phyloP scores from a whole-genome alignment of 108 stramenopile genomes.

The Chaetoceros tenuissimus region DNA sequence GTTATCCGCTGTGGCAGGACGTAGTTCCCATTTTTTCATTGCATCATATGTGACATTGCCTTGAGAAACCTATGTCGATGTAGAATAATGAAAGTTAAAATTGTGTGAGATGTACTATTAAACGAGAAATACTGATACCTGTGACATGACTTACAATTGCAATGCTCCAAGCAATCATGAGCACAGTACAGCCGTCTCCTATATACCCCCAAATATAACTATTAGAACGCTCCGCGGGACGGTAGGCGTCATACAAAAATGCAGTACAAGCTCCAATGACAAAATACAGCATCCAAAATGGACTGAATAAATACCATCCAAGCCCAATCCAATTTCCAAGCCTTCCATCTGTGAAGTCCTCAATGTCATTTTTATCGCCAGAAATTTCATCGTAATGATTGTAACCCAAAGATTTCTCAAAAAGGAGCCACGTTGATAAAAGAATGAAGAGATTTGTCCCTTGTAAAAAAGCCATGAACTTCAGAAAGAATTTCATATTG shows the following conservation, averaged over 20 bases:
- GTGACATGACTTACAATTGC: too few relatives aligned
- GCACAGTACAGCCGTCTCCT: slow-evolving; percentile 1
- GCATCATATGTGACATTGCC: background rate
- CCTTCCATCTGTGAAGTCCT: background rate
- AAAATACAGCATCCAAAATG: slow-evolving; percentile 4
- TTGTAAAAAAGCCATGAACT: slow-evolving; percentile 2
- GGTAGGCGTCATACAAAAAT: slow-evolving; percentile 1
- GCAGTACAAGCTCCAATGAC: slow-evolving; percentile 3
- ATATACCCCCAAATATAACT: background rate
- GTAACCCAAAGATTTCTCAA: background rate
- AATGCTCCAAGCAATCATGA: slow-evolving; percentile 1
- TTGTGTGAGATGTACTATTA: too few relatives aligned
- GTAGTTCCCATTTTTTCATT: background rate
- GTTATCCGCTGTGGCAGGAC: background rate
- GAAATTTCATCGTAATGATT: too few relatives aligned
- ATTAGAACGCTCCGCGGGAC: background rate
- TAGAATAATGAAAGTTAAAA: too few relatives aligned
- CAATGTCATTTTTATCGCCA: background rate
- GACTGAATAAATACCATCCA: slow-evolving; percentile 1
- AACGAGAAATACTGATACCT: too few relatives aligned
- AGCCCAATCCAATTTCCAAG: background rate
- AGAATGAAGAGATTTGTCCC: slow-evolving; percentile 3
- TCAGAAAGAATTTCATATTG: background rate
- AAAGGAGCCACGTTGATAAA: slow-evolving; percentile 1
- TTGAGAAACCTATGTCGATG: background rate